These are phyloP conservation scores for Apiospora aurea DNA, from an alignment of 2,329 filamentous ascomycete species.

Conservation along the genomic window DNA sequence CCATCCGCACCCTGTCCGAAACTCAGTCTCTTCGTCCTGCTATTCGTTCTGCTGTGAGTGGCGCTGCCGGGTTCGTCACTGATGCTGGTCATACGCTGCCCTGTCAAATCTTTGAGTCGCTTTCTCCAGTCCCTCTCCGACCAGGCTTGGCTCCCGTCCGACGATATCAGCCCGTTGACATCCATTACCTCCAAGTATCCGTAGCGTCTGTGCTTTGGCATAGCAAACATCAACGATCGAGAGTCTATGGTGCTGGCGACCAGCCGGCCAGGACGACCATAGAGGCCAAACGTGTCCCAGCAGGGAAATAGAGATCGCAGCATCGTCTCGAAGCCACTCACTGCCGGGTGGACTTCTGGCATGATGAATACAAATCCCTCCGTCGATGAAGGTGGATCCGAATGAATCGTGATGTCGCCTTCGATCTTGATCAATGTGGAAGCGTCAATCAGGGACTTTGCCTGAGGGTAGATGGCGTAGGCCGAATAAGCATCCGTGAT, in stretches of 20 bases:
- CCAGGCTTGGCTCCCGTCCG: slow-evolving; percentile 79
- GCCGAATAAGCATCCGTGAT: slow-evolving; percentile 90
- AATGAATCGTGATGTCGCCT: slow-evolving; percentile 87
- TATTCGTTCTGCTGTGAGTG: slow-evolving; percentile 59
- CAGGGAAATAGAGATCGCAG: slow-evolving; percentile 91
- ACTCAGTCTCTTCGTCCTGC: slow-evolving; percentile 65
- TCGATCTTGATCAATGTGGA: slow-evolving; percentile 95
- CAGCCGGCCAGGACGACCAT: slow-evolving; percentile 85
- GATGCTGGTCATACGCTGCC: slow-evolving; percentile 74
- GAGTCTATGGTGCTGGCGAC: slow-evolving; percentile 88
- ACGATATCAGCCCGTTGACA: slow-evolving; percentile 79
- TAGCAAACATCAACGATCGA: slow-evolving; percentile 95
- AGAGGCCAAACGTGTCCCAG: slow-evolving; percentile 90
- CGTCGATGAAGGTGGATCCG: slow-evolving; percentile 75
- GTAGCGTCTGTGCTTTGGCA: slow-evolving; percentile 87
- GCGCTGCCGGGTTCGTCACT: slow-evolving; percentile 55
- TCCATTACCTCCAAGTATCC: slow-evolving; percentile 92
- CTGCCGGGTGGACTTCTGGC: slow-evolving; percentile 91
- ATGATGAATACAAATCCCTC: slow-evolving; percentile 98
- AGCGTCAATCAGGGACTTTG: slow-evolving; percentile 90
- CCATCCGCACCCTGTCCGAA: slow-evolving; percentile 48
- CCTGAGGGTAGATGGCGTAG: slow-evolving; percentile 95
- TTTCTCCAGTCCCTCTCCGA: slow-evolving; percentile 89
- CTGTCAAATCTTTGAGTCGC: slow-evolving; percentile 86
- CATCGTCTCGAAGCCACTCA: slow-evolving; percentile 95